phyloP scores from a whole-genome alignment of 176 grass and related monocot genomes.

The Leersia perrieri region DNA sequence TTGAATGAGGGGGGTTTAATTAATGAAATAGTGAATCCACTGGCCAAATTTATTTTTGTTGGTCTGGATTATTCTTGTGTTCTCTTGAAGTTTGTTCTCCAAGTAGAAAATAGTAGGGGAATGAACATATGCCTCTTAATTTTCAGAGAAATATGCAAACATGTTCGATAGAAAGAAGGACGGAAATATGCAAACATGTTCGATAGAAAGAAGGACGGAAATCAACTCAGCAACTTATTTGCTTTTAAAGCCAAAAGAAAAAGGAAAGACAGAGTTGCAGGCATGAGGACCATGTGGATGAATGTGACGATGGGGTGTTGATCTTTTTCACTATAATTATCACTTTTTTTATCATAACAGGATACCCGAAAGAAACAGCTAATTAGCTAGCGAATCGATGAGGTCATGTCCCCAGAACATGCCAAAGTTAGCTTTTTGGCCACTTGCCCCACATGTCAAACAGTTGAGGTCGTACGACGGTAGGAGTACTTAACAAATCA shows the following conservation, averaged over 20 bases:
- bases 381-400: neutral
- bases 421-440: slow-evolving; percentile 25
- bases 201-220: neutral
- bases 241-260: neutral
- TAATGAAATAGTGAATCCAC: too few species aligned
- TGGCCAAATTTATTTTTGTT: neutral
- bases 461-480: neutral
- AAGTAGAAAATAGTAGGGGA: too few species aligned
- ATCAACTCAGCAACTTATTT: neutral
- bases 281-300: neutral
- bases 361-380: neutral
- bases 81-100: too few species aligned
- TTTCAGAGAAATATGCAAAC: too few species aligned
- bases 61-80: too few species aligned
- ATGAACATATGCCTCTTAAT: too few species aligned
- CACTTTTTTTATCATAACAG: neutral
- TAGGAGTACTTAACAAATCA: neutral
- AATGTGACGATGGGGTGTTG: neutral
- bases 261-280: neutral
- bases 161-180: neutral
- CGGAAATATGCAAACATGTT: too few species aligned
- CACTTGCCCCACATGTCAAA: slow-evolving; percentile 11
- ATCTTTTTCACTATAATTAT: neutral
- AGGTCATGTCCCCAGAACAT: neutral
- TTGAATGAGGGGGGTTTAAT: neutral